Evolutionary conservation across 2,329 filamentous ascomycete genomes (phyloP).

Genomic region (Colletotrichum sp.): DNA sequence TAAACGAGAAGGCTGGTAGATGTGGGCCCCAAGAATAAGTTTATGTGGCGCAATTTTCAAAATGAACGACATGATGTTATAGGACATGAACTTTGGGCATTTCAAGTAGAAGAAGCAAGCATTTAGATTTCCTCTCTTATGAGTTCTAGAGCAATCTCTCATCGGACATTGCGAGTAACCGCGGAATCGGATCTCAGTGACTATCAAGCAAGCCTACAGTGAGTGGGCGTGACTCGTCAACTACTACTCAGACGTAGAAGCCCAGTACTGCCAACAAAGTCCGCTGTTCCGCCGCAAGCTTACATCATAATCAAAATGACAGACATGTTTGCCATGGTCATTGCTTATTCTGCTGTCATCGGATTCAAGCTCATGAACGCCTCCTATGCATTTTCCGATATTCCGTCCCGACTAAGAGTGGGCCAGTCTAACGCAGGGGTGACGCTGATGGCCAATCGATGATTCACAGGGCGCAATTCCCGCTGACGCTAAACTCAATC

Average conservation of each 20-base stretch:
- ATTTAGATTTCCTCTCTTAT: fast-evolving
- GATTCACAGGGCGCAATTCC: background rate
- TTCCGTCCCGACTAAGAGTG: background rate
- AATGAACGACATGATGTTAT: background rate
- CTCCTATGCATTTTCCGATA: background rate
- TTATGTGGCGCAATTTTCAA: fast-evolving
- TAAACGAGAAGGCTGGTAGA: background rate
- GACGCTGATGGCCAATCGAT: background rate
- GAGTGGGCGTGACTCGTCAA: background rate
- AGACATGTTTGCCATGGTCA: fast-evolving
- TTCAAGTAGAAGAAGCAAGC: fast-evolving
- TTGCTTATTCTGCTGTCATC: background rate
- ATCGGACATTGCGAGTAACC: background rate
- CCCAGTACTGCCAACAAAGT: too few relatives aligned
- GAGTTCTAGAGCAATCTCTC: background rate
- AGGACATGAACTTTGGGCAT: background rate
- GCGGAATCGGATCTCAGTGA: background rate
- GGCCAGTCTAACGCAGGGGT: background rate
- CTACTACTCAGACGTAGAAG: background rate
- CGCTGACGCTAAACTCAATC: background rate
- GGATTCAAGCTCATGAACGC: background rate
- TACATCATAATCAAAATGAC: background rate
- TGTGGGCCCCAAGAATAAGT: background rate
- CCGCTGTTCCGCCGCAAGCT: background rate
- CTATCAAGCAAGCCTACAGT: background rate